Evolutionary conservation across 1,284 basidiomycete species (phyloP).

Genomic region (Filobasidium uniguttulatum): DNA sequence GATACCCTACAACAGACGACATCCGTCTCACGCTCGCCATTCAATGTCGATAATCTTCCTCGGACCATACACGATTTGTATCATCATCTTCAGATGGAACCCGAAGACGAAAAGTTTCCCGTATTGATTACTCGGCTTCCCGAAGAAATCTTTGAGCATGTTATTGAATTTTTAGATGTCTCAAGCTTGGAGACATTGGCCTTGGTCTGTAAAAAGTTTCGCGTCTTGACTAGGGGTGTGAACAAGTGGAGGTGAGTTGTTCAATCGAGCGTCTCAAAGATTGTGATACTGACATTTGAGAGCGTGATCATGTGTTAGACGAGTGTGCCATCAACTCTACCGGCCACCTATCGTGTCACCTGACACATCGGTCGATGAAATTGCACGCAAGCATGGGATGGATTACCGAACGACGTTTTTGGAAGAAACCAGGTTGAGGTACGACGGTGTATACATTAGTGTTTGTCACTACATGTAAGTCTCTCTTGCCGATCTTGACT

Average conservation of each 20-base stretch:
- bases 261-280: conserved; percentile 7
- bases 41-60: neutral
- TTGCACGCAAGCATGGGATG: conserved; percentile 44
- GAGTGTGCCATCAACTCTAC: conserved; percentile 48
- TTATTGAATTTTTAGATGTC: conserved; percentile 48
- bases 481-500: neutral
- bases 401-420: conserved; percentile 64
- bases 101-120: conserved; percentile 51
- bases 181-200: conserved; percentile 64
- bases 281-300: neutral
- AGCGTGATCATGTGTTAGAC: conserved; percentile 5
- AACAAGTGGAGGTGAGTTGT: conserved; percentile 56
- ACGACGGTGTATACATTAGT: conserved; percentile 79
- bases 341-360: conserved; percentile 44
- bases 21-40: neutral
- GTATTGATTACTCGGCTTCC: conserved; percentile 51
- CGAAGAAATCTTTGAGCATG: conserved; percentile 55
- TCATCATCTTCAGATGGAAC: conserved; percentile 42
- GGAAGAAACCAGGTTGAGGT: conserved; percentile 64
- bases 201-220: conserved; percentile 53
- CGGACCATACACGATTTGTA: neutral
- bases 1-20: neutral
- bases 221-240: conserved; percentile 52
- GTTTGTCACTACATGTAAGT: conserved; percentile 57
- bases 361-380: conserved; percentile 39